phyloP scores from a whole-genome alignment of 1,284 basidiomycete genomes.

The Heterobasidion irregulare region DNA sequence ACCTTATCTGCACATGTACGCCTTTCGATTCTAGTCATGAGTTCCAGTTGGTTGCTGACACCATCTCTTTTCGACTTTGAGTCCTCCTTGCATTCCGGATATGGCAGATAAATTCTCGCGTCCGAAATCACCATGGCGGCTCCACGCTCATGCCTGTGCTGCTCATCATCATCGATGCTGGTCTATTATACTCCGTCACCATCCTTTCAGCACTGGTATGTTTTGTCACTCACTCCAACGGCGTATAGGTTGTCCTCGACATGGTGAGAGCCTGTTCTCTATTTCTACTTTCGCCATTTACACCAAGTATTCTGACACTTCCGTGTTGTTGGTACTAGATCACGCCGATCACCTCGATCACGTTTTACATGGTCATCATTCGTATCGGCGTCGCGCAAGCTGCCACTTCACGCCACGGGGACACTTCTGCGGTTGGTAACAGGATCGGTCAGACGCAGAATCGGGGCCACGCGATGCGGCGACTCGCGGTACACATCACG shows the following conservation, averaged over 20 bases:
- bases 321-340: neutral
- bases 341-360: conserved; percentile 22
- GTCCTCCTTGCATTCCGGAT: conserved; percentile 19
- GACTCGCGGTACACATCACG: conserved; percentile 4
- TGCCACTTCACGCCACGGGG: neutral
- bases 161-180: conserved; percentile 24
- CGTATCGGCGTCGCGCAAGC: conserved; percentile 14
- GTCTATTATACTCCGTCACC: conserved; percentile 22
- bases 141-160: conserved; percentile 17
- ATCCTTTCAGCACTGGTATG: conserved; percentile 23
- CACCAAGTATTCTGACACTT: neutral
- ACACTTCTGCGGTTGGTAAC: neutral
- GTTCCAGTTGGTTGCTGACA: no score
- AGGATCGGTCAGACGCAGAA: neutral
- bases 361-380: conserved; percentile 22
- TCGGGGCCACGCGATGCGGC: neutral
- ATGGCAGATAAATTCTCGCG: conserved; percentile 16
- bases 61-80: no score
- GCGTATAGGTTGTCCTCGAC: conserved; percentile 25
- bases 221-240: conserved; percentile 21
- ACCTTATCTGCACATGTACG: conserved; percentile 22
- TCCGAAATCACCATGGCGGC: conserved; percentile 9
- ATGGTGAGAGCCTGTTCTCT: conserved; percentile 16
- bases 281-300: neutral
- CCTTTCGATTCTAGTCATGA: no score